Conservation (phyloP, 257 asterid genomes). For the Sherardia arvensis region DNA sequence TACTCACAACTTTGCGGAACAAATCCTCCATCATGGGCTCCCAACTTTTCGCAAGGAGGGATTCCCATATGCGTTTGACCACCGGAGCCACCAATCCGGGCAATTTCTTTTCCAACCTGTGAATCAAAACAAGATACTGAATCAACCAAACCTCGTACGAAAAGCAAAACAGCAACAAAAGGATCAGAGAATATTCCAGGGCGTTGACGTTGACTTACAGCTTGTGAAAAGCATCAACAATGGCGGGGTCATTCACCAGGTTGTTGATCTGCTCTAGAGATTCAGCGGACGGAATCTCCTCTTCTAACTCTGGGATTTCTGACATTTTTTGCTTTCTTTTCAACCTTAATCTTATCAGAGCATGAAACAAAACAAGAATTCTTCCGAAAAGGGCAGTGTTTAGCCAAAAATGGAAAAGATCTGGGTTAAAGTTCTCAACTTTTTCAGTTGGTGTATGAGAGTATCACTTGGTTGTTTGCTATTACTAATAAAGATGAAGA, state of each 20-base stretch:
- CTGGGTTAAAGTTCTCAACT: neutral
- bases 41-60: neutral
- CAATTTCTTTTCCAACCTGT: neutral
- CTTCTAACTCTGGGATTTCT: neutral
- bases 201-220: constrained; percentile 1
- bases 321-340: neutral
- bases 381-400: neutral
- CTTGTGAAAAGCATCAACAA: neutral
- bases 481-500: neutral
- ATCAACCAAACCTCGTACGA: neutral
- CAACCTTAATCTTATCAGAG: neutral
- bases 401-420: neutral
- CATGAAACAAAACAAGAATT: neutral
- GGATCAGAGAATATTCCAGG: neutral
- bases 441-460: neutral
- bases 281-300: neutral
- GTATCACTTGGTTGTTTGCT: neutral
- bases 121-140: neutral
- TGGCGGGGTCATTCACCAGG: neutral
- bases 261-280: neutral
- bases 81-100: neutral
- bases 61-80: neutral
- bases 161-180: neutral
- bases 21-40: neutral
- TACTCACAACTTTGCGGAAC: neutral